Evolutionary conservation across 2,329 filamentous ascomycete genomes (phyloP), one percentile per base, ranked within the genome.

Genomic region (Chrysoporthe deuterocubensis): DNA sequence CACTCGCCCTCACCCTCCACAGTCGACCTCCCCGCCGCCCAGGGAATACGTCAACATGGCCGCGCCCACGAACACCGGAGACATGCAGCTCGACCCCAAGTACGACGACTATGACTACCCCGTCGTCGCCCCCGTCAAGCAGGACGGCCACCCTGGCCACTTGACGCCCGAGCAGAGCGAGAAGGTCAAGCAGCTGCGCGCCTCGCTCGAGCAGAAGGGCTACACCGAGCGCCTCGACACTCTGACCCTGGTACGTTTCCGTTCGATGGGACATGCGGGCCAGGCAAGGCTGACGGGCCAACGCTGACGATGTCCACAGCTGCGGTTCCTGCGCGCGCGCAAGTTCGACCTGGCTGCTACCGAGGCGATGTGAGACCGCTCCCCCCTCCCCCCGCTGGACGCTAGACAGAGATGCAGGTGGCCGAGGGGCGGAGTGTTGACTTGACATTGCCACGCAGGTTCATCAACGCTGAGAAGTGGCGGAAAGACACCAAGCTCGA

Each of bases 21-120:
- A 40, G 40, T 59, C 52, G 18, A n/a, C 34, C 52, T 46, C 8
- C 40, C 58, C 26, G 16, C 34, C 60, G 52, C 62, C 54, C 34
- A 44, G 44, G 46, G 44, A 40, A 42, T 44, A 32, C 65, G 34
- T 61, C 69, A 65, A 62, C 58, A 76, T 75, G 73, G 73, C 76
- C 56, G 71, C 71, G 61, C 62, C 70, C 50, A 71, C 69, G 63
- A 62, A 72, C 70, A 66, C 69, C 34, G 65, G 65, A 75, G 78
- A 77, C 75, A 83, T 88, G 82, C 82, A 88, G 78, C 78, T 93
- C 75, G 90, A 97, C 81, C 86, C 92, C 79, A 97, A 97, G 83
- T 97, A 98, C 85, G 96, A 98, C 83, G 80, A 96, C 84, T 98
- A 96, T 81, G 94, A 97, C 81, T 98, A 88, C 84, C 96, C 96